Percentiles rank a stretch among this genome's conserved stretches.
phyloP scores from a whole-genome alignment of 495 filamentous ascomycete species.

The Viridothelium virens region DNA sequence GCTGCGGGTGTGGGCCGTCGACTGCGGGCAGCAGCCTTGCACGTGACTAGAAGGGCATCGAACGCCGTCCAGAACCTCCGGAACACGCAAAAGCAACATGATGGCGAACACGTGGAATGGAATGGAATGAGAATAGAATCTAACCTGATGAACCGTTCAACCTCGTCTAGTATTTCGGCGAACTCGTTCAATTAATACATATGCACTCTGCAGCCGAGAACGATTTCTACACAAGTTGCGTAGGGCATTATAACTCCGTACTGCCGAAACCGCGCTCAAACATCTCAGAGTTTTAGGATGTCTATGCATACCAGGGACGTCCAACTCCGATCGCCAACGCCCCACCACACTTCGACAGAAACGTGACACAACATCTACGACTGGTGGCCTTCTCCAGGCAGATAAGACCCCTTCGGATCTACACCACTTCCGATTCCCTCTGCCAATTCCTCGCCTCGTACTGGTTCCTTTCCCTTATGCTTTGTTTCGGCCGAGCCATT shows the following conservation, averaged over 20 bases:
- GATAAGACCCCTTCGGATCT: background rate
- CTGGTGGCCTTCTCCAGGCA: background rate
- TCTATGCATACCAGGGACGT: background rate
- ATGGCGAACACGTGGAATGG: background rate
- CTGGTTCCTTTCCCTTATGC: slow-evolving; percentile 7
- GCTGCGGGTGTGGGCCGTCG: no score
- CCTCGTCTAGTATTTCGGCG: background rate
- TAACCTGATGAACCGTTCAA: background rate
- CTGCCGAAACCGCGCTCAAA: slow-evolving; percentile 7
- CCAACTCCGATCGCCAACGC: background rate
- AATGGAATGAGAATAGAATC: background rate
- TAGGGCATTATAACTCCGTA: no score
- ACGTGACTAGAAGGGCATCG: slow-evolving; percentile 5
- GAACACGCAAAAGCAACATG: background rate
- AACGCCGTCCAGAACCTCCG: background rate
- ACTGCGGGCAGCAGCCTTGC: background rate
- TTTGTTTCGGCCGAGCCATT: background rate
- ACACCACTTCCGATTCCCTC: background rate
- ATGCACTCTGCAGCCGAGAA: background rate
- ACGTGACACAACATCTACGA: background rate
- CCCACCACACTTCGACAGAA: background rate
- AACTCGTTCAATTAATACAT: background rate
- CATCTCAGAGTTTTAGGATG: background rate
- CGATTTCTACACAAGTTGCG: no score
- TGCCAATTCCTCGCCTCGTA: background rate